phyloP scores from a whole-genome alignment of 192 early-diverging fungal genomes.

The Funneliformis mosseae region DNA sequence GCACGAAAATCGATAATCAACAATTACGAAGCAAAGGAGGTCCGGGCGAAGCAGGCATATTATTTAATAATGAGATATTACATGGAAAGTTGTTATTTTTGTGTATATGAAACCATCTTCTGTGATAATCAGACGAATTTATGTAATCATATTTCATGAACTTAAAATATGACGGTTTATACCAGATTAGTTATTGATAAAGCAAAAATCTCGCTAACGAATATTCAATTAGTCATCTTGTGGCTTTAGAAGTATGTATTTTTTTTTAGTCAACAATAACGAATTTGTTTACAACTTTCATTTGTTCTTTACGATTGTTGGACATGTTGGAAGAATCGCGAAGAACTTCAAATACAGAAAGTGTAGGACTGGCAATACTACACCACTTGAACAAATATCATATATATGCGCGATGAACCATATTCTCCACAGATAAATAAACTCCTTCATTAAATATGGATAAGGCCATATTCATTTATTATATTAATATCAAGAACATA shows the following conservation, averaged over 20 bases:
- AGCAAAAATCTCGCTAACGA: slow-evolving; percentile 29
- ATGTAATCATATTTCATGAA: slow-evolving; percentile 35
- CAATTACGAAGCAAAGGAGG: slow-evolving; percentile 35
- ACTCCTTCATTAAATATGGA: no score
- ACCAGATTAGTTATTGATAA: slow-evolving; percentile 34
- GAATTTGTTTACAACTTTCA: slow-evolving; percentile 27
- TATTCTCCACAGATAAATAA: slow-evolving; percentile 31
- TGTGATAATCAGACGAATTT: slow-evolving; percentile 27
- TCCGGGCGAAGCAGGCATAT: slow-evolving; percentile 30
- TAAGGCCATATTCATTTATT: no score
- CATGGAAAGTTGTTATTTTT: slow-evolving; percentile 7
- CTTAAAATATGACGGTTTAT: slow-evolving; percentile 32
- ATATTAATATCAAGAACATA: no score
- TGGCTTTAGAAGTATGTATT: slow-evolving; percentile 34
- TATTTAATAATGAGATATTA: slow-evolving; percentile 31
- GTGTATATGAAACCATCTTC: slow-evolving; percentile 20
- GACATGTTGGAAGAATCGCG: slow-evolving; percentile 34
- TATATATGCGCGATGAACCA: slow-evolving; percentile 29
- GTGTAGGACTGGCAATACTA: neutral
- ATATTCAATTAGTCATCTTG: slow-evolving; percentile 35
- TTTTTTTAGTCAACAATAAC: slow-evolving; percentile 23
- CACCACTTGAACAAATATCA: slow-evolving; percentile 31
- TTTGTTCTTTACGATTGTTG: neutral
- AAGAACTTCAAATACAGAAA: slow-evolving; percentile 35
- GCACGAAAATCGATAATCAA: slow-evolving; percentile 34